These are phyloP conservation scores for Penicillium sp. DNA, from an alignment of 2,329 filamentous ascomycete species.

Conservation along the genomic window DNA sequence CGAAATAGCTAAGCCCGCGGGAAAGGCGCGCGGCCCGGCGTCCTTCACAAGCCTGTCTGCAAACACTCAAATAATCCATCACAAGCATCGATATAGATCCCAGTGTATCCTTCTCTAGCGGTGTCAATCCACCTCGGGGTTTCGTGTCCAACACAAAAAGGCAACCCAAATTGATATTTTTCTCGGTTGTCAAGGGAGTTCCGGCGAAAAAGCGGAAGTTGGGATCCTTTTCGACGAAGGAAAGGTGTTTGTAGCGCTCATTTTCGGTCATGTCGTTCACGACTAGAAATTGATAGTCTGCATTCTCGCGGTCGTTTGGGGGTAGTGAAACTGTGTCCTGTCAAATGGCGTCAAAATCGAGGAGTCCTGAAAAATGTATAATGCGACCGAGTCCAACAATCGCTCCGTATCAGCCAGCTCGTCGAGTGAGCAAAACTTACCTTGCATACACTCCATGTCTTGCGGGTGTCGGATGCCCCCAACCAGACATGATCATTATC, in stretches of 20 bases:
- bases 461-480: conserved; percentile 36
- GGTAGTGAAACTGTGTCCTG: conserved; percentile 40
- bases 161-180: conserved; percentile 59
- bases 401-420: neutral
- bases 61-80: conserved; percentile 61
- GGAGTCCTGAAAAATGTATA: neutral
- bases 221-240: conserved; percentile 37
- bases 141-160: conserved; percentile 61
- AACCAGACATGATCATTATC: conserved; percentile 32
- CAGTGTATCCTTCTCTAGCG: conserved; percentile 50
- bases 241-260: conserved; percentile 39
- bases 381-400: neutral
- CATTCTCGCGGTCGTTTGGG: conserved; percentile 23
- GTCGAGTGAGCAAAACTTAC: conserved; percentile 25
- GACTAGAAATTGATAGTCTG: conserved; percentile 32
- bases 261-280: conserved; percentile 43
- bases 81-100: conserved; percentile 57
- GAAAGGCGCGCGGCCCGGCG: conserved; percentile 55
- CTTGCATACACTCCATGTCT: conserved; percentile 36
- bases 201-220: conserved; percentile 55
- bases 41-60: conserved; percentile 54
- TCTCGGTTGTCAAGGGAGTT: conserved; percentile 61
- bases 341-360: conserved; percentile 9
- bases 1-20: conserved; percentile 56
- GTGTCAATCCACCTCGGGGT: conserved; percentile 50